Base-by-base conservation (phyloP, 768 basidiomycete species). In the Lactarius hatsudake region DNA sequence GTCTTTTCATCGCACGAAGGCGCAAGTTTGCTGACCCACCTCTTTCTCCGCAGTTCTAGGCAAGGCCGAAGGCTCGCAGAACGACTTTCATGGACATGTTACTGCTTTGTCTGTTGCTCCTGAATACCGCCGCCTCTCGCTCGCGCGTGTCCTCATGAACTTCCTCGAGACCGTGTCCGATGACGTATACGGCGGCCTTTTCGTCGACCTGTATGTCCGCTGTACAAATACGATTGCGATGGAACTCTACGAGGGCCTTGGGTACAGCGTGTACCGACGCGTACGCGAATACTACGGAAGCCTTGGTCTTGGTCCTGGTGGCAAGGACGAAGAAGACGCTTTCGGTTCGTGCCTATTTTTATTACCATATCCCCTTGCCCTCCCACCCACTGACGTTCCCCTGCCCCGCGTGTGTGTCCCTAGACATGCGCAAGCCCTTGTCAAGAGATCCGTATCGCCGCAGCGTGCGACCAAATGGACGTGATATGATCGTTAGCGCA, bases 31-130 rank as follows among this genome's bases (percentile, higher is more conserved):
- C 3, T 61, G 56, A 51, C 62, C 38, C 63, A 56, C 64, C 59
- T 48, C 63, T 15, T 48, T 28, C 62, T 45, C 23, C 42, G 51
- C 72, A 98, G 97, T 98, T 72, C 82, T 99, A 60, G 95, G 94
- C 30, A 99, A 98, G 73, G 93, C 95, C 1, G 94, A 97, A 76
- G 94, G 95, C 2, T 69, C 76, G 6, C 80, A 81, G 0, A 65
- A 77, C 1, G 94, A 96, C 73, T 94, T 91, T 87, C 94, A 95
- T 73, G 96, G 94, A 0, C 97, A 98, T 74, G 88, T 98, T 73
- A 98, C 96, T 0, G 96, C 96, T 0, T 81, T 99, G 59, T 94
- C 95, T 6, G 94, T 99, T 63, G 91, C 95, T 0, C 97, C 97
- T 15, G 88, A 93, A 72, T 97, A 93, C 77, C 90, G 97, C 51